Conservation (phyloP, 2,329 filamentous ascomycete species). For the Sarocladiaceae sp. region DNA sequence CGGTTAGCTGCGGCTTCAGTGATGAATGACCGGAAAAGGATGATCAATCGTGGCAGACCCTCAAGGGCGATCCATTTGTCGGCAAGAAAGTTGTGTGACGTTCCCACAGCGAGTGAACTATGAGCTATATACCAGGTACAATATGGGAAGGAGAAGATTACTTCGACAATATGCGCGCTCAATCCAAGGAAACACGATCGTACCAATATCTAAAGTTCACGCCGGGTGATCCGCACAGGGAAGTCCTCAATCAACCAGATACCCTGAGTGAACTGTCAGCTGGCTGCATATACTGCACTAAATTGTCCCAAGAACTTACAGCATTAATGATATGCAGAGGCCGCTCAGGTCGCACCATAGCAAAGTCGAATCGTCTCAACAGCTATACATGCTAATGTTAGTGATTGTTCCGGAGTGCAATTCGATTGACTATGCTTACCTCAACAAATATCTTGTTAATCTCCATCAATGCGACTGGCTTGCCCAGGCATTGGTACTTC, state of each 20-base stretch:
- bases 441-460: constrained; percentile 38
- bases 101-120: no score
- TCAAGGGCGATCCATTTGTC: no score
- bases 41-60: no score
- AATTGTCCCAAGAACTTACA: no score
- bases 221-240: constrained; percentile 14
- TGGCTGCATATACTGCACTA: no score
- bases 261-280: no score
- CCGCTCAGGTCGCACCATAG: constrained; percentile 12
- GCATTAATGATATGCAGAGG: constrained; percentile 14
- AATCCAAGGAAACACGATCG: no score
- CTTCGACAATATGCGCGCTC: neutral
- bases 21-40: no score
- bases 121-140: no score
- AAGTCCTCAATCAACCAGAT: constrained; percentile 17
- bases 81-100: no score
- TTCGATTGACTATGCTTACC: constrained; percentile 24
- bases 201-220: constrained; percentile 9
- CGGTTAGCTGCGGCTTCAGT: no score
- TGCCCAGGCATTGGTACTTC: constrained; percentile 41
- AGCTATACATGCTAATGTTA: constrained; percentile 10
- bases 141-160: neutral
- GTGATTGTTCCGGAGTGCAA: neutral
- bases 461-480: constrained; percentile 36
- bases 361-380: constrained; percentile 16